Evolutionary conservation across 2,329 filamentous ascomycete genomes (phyloP).

Genomic region (Knufia petricola): DNA sequence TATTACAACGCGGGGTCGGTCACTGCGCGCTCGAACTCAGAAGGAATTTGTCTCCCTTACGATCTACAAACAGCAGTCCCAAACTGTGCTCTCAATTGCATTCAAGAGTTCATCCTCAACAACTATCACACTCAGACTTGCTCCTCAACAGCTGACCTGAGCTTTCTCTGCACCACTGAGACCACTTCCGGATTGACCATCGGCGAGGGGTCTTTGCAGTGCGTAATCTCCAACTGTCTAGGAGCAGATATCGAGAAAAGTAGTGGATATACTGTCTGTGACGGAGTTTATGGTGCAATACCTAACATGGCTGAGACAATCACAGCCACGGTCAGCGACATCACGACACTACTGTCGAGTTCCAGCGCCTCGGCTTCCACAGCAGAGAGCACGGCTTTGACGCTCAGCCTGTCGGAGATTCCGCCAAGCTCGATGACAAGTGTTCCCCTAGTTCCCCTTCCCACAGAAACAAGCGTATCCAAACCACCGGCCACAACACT

Average conservation of each 20-base stretch:
- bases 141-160: slow-evolving; percentile 42
- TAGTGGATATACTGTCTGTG: slow-evolving; percentile 48
- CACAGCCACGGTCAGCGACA: slow-evolving; percentile 46
- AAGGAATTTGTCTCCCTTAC: slow-evolving; percentile 17
- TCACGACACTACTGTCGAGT: slow-evolving; percentile 30
- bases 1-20: background rate
- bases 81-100: slow-evolving; percentile 51
- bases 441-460: slow-evolving; percentile 6
- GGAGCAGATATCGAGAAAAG: slow-evolving; percentile 30
- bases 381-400: slow-evolving; percentile 12
- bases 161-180: slow-evolving; percentile 54
- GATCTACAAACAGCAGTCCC: slow-evolving; percentile 25
- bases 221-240: slow-evolving; percentile 51
- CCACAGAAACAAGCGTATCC: slow-evolving; percentile 7
- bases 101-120: slow-evolving; percentile 51
- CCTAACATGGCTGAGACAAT: slow-evolving; percentile 51
- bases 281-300: slow-evolving; percentile 40
- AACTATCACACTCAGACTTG: slow-evolving; percentile 48
- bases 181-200: slow-evolving; percentile 56
- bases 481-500: slow-evolving; percentile 4
- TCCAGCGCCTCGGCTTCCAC: slow-evolving; percentile 20
- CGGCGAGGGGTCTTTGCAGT: slow-evolving; percentile 62
- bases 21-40: slow-evolving; percentile 13
- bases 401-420: slow-evolving; percentile 15
- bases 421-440: slow-evolving; percentile 18